Evolutionary conservation across 164 flowering plant genomes (phyloP), one percentile per base, ranked within the genome.

Genomic region (Umbilicus rupestris): DNA sequence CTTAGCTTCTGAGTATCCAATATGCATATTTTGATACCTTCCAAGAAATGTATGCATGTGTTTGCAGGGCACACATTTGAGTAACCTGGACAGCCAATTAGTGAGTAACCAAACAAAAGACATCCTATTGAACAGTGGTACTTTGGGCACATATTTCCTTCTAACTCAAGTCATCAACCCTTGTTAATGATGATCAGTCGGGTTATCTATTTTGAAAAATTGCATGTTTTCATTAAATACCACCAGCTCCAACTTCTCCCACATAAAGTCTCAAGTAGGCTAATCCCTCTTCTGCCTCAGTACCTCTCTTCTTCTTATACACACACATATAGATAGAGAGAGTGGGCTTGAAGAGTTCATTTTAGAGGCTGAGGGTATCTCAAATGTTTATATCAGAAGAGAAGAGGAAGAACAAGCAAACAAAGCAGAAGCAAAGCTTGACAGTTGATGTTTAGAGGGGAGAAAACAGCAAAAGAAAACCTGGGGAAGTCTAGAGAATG

Each of bases 401-500:
- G n/a, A n/a, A n/a, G n/a, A n/a, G n/a, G n/a, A n/a, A n/a, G n/a
- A 22, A 52, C 30, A 22, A 10, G 29, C 12, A 52, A 52, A 55
- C 24, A 52, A 3, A 9, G 9, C 14, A 26, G 58, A 24, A 24
- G 28, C 0, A 30, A 12, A 52, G 58, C 29, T 22, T 3, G 30
- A 22, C 12, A 52, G 3, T 52, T 8, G 58, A 24, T 26, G 58
- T 52, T 24, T 8, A 24, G 15, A 8, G 58, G n/a, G n/a, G 14
- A 24, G 1, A 52, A 52, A 52, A 24, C 14, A 52, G 12, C 29
- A 52, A 2, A 30, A 75, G 87, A 41, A 75, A 89, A 81, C 75
- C 94, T 86, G 98, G 96, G 94, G 72, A 93, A 87, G 82, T 72
- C 81, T 55, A 88, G 87, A 71, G 97, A 85, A 60, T 62, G 59